phyloP scores from a whole-genome alignment of 495 filamentous ascomycete species.

The Durotheca rogersii region DNA sequence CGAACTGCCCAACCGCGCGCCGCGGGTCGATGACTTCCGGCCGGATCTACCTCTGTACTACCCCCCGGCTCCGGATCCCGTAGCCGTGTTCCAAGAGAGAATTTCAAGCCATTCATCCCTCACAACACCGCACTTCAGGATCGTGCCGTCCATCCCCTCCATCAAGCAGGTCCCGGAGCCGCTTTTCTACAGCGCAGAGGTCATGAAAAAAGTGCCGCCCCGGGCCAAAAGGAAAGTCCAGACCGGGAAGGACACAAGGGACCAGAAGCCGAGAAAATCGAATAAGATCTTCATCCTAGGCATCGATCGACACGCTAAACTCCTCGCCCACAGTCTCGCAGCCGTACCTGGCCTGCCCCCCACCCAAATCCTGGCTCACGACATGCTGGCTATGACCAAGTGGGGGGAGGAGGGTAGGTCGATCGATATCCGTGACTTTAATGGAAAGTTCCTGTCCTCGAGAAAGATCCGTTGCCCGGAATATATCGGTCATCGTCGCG shows the following conservation, averaged over 20 bases:
- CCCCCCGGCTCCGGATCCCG: neutral
- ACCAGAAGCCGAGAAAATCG: slow-evolving; percentile 13
- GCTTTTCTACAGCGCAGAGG: too few species aligned
- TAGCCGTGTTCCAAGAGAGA: too few species aligned
- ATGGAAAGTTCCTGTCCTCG: slow-evolving; percentile 2
- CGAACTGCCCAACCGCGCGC: neutral
- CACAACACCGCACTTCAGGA: neutral
- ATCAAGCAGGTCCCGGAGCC: neutral
- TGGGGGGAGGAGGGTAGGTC: slow-evolving; percentile 31
- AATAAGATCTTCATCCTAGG: slow-evolving; percentile 57
- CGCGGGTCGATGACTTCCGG: slow-evolving; percentile 12
- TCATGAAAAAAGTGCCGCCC: too few species aligned
- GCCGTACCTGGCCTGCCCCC: slow-evolving; percentile 35
- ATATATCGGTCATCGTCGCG: neutral
- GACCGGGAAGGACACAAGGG: too few species aligned
- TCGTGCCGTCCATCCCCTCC: neutral
- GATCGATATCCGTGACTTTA: slow-evolving; percentile 23
- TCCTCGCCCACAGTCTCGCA: slow-evolving; percentile 52
- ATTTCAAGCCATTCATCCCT: slow-evolving; percentile 11
- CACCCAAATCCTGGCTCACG: slow-evolving; percentile 34
- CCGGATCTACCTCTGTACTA: slow-evolving; percentile 25
- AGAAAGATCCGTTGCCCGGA: slow-evolving; percentile 19
- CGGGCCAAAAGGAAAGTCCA: too few species aligned
- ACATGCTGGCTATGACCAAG: slow-evolving; percentile 1
- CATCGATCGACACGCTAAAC: slow-evolving; percentile 47